phyloP scores from a whole-genome alignment of 2,329 filamentous ascomycete genomes.

The Ceratocystis harringtonii region DNA sequence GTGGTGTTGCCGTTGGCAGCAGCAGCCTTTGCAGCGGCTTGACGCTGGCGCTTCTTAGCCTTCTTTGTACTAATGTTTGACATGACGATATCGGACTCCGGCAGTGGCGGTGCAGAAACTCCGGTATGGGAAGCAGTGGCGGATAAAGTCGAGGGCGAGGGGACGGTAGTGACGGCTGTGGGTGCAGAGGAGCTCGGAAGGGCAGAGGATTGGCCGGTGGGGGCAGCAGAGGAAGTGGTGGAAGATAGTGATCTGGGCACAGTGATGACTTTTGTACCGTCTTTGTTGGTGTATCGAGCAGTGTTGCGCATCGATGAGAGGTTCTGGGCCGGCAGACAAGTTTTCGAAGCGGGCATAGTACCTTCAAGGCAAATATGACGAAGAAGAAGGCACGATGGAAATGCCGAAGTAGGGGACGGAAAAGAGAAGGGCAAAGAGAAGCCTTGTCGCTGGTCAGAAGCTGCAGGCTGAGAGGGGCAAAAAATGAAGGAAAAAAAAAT shows the following conservation, averaged over 20 bases:
- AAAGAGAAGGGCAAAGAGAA: not conserved
- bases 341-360: conserved; percentile 39
- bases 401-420: not conserved
- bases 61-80: conserved; percentile 75
- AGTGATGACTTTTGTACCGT: conserved; percentile 54
- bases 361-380: conserved; percentile 20
- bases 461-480: conserved; percentile 3
- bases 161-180: not conserved
- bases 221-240: conserved; percentile 23
- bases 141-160: conserved; percentile 28
- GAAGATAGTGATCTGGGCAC: conserved; percentile 41
- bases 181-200: not conserved
- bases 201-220: conserved; percentile 33
- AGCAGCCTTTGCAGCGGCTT: conserved; percentile 27
- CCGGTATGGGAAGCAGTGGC: conserved; percentile 20
- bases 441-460: not conserved
- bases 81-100: conserved; percentile 13
- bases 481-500: conserved; percentile 5
- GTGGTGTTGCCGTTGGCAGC: not conserved
- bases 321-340: conserved; percentile 33
- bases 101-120: conserved; percentile 19
- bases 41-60: conserved; percentile 69
- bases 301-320: conserved; percentile 39
- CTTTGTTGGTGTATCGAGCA: conserved; percentile 51
- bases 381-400: not conserved